Conservation (phyloP, 352 stramenopile species). For the Phytophthora pistaciae region DNA sequence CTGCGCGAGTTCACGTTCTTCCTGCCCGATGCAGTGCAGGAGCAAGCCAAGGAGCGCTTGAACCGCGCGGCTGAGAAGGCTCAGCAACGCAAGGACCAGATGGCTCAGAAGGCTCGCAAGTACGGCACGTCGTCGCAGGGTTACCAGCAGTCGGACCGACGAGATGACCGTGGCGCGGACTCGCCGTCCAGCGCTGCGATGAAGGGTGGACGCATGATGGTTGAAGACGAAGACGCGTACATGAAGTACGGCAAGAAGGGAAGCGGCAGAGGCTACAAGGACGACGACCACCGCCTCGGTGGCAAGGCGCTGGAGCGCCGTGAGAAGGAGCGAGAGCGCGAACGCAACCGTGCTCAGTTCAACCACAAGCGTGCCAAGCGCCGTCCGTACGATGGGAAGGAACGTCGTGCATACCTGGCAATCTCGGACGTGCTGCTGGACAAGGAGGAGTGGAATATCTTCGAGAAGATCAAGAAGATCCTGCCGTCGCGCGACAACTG, state of each 20-base stretch:
- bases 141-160: conserved; percentile 50
- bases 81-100: conserved; percentile 87
- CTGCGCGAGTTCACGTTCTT: conserved; percentile 99
- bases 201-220: conserved; percentile 53
- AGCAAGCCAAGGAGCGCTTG: conserved; percentile 96
- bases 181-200: conserved; percentile 65
- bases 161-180: conserved; percentile 57
- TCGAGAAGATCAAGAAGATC: conserved; percentile 95
- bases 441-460: conserved; percentile 93
- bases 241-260: conserved; percentile 57
- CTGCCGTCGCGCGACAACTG: conserved; percentile 94
- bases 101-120: conserved; percentile 63
- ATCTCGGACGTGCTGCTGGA: conserved; percentile 84
- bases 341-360: conserved; percentile 81
- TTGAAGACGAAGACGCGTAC: conserved; percentile 54
- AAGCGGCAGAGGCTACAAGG: conserved; percentile 56
- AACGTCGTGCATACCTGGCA: conserved; percentile 77
- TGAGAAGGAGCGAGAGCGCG: conserved; percentile 83
- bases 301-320: conserved; percentile 71
- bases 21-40: conserved; percentile 98
- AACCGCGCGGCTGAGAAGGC: conserved; percentile 96
- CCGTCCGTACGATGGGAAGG: conserved; percentile 74
- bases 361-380: conserved; percentile 78
- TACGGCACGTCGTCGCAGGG: conserved; percentile 39
- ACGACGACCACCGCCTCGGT: conserved; percentile 60